Base-by-base conservation (phyloP, 306 rosid genomes). In the Acmispon strigosus region DNA sequence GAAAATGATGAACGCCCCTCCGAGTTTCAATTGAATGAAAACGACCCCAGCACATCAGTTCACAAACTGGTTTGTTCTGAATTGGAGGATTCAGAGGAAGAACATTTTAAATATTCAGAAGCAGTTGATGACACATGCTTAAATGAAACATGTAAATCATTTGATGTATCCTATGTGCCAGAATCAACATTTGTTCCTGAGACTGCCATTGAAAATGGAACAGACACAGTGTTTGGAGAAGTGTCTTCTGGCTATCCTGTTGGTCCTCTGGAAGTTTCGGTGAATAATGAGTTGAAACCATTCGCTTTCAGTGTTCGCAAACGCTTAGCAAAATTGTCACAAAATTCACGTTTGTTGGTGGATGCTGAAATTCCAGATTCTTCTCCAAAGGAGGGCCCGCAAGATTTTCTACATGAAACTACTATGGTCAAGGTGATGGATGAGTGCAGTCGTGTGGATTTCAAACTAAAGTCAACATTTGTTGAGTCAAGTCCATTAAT, bases 151-250 rank as follows among this genome's bases (percentile, higher is more conserved):
- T 83, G 82, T 80, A 62, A 80, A 65, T 80, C 92, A 24, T 20
- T 76, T 32, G 89, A 91, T 72, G 62, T 85, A 76, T 90, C 92
- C 37, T 76, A 80, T 64, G 97, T 90, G 63, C 98, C 96, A 66
- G 97, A 93, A 77, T 90, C 94, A 61, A 75, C 96, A 8, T 78
- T 69, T 48, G 96, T 94, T 82, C 96, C 92, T 14, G 98, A 94
- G 81, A 86, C 96, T 48, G 84, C 74, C 70, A 72, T 88, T 41
- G 82, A 79, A 49, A 52, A 69, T 71, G 94, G 78, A 71, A 72
- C 67, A 39, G 90, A 84, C 62, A 51, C 80, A 53, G 69, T 75
- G 37, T 82, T 75, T 76, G 78, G 73, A 70, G 83, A 78, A 17
- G 79, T 79, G 74, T 85, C 96, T 48, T 77, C 72, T 75, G 84